Conservation (phyloP, 2,329 filamentous ascomycete genomes). For the Paecilomyces sp. region DNA sequence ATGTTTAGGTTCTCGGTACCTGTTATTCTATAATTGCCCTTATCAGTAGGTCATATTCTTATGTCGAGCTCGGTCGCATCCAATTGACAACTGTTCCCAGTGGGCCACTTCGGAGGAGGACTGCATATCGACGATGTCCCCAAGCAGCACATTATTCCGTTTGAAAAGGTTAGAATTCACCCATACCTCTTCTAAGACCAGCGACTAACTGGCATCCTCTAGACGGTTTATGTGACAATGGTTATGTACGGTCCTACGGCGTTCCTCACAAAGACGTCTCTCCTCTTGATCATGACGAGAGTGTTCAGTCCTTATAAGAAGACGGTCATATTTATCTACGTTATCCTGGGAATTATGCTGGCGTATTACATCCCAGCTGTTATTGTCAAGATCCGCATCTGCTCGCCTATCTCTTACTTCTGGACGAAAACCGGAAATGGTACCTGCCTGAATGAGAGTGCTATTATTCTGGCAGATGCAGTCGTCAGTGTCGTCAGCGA, state of each 20-base stretch:
- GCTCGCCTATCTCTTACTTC: constrained; percentile 34
- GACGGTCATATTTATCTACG: constrained; percentile 31
- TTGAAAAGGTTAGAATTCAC: constrained; percentile 24
- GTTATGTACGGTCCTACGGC: constrained; percentile 42
- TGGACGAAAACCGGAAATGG: constrained; percentile 25
- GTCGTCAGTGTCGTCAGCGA: constrained; percentile 45
- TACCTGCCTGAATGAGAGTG: constrained; percentile 19
- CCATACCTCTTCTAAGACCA: background rate
- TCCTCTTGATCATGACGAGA: constrained; percentile 38
- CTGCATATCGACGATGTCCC: constrained; percentile 28
- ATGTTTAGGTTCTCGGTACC: constrained; percentile 11
- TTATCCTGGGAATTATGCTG: constrained; percentile 30
- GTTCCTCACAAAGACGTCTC: constrained; percentile 36
- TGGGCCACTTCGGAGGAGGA: constrained; percentile 31
- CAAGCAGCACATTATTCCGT: constrained; percentile 20
- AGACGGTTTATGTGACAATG: constrained; percentile 38
- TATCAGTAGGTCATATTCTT: constrained; percentile 12
- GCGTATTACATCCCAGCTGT: constrained; percentile 36
- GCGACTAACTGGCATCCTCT: background rate
- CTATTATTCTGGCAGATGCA: constrained; percentile 46
- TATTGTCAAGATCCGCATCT: constrained; percentile 38
- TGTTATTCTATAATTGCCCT: constrained; percentile 16
- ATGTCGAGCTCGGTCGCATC: background rate
- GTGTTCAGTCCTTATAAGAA: constrained; percentile 38
- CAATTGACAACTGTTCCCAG: constrained; percentile 9